Conservation (phyloP, 257 asterid genomes). For the Solanum arcanum region DNA sequence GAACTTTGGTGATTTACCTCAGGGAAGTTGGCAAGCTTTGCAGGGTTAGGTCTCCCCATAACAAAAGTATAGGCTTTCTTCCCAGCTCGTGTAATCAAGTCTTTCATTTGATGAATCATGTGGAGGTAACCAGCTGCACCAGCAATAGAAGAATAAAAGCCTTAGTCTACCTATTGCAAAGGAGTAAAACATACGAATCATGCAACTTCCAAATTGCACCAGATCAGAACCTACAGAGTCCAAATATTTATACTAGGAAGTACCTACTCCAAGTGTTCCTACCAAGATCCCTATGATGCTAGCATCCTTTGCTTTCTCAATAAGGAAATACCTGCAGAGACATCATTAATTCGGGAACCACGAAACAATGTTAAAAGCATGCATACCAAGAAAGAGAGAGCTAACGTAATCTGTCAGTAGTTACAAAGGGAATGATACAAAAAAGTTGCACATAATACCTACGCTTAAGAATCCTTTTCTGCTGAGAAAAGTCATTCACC, state of each 20-base stretch:
- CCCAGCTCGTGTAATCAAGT: conserved; percentile 67
- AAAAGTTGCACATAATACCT: conserved; percentile 34
- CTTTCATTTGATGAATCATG: conserved; percentile 83
- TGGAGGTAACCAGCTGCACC: conserved; percentile 84
- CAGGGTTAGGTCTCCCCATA: conserved; percentile 96
- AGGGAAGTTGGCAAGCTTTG: conserved; percentile 93
- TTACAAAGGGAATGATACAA: not conserved
- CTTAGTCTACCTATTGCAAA: not conserved
- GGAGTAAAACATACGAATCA: not conserved
- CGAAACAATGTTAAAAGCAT: not conserved
- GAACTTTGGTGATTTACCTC: conserved; percentile 40
- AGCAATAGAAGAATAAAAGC: not conserved
- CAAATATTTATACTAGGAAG: not conserved
- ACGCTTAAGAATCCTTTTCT: conserved; percentile 64
- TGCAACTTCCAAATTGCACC: not conserved
- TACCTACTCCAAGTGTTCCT: conserved; percentile 97
- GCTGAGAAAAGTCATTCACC: conserved; percentile 55
- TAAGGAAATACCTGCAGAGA: conserved; percentile 69
- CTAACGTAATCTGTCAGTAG: not conserved
- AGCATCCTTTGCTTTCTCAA: conserved; percentile 97
- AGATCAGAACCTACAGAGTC: not conserved
- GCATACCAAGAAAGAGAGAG: not conserved
- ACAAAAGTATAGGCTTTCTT: conserved; percentile 86
- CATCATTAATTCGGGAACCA: not conserved
- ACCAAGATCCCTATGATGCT: conserved; percentile 90